Base-by-base conservation (phyloP, 345 rosid genomes). In the Syzygium aqueum region DNA sequence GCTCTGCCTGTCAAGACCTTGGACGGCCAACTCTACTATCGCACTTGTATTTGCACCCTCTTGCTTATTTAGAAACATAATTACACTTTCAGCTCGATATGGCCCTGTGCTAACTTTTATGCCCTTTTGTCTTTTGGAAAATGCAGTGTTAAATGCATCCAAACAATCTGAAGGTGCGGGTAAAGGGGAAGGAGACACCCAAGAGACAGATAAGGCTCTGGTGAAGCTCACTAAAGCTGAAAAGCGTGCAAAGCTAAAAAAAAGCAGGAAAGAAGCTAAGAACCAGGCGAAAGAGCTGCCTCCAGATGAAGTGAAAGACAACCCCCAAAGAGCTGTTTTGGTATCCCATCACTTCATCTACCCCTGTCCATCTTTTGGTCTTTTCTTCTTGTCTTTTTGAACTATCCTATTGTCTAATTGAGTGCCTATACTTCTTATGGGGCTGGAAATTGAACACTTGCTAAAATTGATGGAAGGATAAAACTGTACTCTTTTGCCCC, bases 1-100 rank as follows among this genome's bases (percentile, higher is more conserved):
- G 93, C 95, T 11, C 97, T 97, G 53, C 99, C 99, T 14, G 92
- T 97, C 77, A 96, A 96, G 92, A 92, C 92, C 53, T 91, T 95
- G 88, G 98, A 94, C 86, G 99, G 99, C 61, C 88, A 94, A 77
- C 92, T 97, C 28, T 93, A 92, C 67, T 95, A 91, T 85, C 93
- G 95, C 23, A 93, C 91, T 13, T 82, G 98, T 96, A 92, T 13
- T 46, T 37, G 23, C 23, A 16, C 19, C 37, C 23, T 82, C 13
- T 77, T 17, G 84, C 49, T 8, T 37, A 10, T 17, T 61, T 17
- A 80, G 17, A 16, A 37, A 25, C 28, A 9, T 85, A 33, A 43
- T 13, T 40, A 23, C 33, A 46, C 14, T 57, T 25, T 59, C 11
- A 19, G 15, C 84, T 40, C 14, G 22, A 7, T 37, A 51, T 77